A percentile compares a stretch with the other conserved stretches of the same genome.
Conservation (phyloP, 2,329 filamentous ascomycete species). For the Pestalotiopsis sp. region DNA sequence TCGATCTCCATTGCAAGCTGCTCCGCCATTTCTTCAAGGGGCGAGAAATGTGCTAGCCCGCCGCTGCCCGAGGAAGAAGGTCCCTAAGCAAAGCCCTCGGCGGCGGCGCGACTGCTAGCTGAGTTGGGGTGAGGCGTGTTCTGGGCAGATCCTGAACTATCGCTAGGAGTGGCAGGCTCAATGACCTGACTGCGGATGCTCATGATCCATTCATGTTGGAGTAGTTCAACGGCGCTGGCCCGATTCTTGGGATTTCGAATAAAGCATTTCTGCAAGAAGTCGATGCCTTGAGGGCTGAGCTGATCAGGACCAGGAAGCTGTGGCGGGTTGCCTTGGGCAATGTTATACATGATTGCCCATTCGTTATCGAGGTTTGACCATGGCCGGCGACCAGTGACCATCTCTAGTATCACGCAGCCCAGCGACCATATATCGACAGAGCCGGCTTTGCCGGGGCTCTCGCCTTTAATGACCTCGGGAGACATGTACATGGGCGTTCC, state of each 20-base stretch:
- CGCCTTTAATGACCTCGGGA: conserved; percentile 94
- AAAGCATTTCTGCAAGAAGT: conserved; percentile 89
- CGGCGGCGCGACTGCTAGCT: conserved; percentile 28
- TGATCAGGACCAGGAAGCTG: conserved; percentile 82
- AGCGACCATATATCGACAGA: conserved; percentile 96
- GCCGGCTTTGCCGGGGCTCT: conserved; percentile 77
- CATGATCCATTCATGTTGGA: conserved; percentile 92
- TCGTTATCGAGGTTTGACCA: conserved; percentile 98
- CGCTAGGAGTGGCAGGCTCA: conserved; percentile 65
- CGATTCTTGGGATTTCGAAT: conserved; percentile 78
- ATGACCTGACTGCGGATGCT: conserved; percentile 67
- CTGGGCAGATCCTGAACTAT: conserved; percentile 47
- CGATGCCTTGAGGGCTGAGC: conserved; percentile 80
- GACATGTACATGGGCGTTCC: conserved; percentile 99
- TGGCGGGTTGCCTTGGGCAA: conserved; percentile 93
- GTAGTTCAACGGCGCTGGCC: conserved; percentile 81
- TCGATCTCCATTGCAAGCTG: conserved; percentile 13
- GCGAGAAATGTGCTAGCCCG: background rate
- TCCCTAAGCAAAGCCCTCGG: conserved; percentile 39
- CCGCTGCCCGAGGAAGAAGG: conserved; percentile 5
- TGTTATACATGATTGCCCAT: conserved; percentile 99
- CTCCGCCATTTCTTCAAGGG: conserved; percentile 12
- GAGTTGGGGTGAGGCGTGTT: conserved; percentile 37
- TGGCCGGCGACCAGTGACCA: conserved; percentile 91
- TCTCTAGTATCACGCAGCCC: conserved; percentile 94